These are phyloP conservation scores for Pichia sp. DNA, from an alignment of 1,139 yeast genomes.

Conservation along the genomic window DNA sequence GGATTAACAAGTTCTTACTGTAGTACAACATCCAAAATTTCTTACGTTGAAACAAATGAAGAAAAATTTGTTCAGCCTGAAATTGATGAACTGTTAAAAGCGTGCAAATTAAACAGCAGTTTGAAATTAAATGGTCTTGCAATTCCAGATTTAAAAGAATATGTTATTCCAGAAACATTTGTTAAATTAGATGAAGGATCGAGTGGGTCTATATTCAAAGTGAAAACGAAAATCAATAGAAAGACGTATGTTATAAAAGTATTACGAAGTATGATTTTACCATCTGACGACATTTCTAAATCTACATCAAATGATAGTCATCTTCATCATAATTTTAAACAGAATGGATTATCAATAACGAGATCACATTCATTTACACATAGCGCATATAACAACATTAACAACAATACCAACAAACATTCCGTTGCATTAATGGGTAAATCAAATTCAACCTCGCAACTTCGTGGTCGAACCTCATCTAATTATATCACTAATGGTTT, in stretches of 20 bases:
- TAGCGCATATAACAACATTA: not conserved
- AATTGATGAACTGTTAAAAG: slow-evolving; percentile 1
- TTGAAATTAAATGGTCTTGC: slow-evolving; percentile 3
- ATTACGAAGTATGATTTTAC: too few species aligned
- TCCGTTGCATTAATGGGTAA: too few species aligned
- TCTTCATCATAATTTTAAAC: too few species aligned
- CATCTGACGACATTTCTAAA: too few species aligned
- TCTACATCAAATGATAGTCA: too few species aligned
- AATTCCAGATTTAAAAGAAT: slow-evolving; percentile 5
- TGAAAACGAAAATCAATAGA: slow-evolving; percentile 11
- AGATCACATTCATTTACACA: not conserved
- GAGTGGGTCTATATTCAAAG: slow-evolving; percentile 24
- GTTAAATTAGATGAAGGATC: slow-evolving; percentile 24
- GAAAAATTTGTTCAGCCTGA: not conserved
- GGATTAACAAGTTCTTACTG: not conserved
- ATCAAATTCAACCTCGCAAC: not conserved
- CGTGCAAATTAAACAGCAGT: slow-evolving; percentile 2
- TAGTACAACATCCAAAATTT: not conserved
- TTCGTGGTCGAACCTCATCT: not conserved
- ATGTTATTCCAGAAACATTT: slow-evolving; percentile 4
- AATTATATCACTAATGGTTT: not conserved
- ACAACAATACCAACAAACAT: not conserved
- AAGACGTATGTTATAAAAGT: slow-evolving; percentile 16
- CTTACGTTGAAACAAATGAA: not conserved
- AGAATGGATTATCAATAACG: not conserved